phyloP scores from a whole-genome alignment of 352 stramenopile genomes.

The Phytopythium kandeliae region DNA sequence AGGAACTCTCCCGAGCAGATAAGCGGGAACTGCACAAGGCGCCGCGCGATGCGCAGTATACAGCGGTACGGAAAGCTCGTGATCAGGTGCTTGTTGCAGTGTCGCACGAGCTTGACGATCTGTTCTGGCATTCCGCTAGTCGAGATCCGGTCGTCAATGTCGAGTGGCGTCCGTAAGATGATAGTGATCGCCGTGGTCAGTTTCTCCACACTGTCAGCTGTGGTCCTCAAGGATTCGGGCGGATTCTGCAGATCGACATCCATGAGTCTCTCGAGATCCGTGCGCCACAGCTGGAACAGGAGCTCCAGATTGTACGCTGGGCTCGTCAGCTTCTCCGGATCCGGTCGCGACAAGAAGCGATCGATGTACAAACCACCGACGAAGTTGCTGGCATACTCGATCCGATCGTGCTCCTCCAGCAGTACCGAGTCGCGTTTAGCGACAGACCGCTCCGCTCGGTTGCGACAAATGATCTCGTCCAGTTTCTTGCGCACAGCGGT shows the following conservation, averaged over 20 bases:
- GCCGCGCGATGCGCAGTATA: slow-evolving; percentile 50
- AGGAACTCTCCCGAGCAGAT: slow-evolving; percentile 68
- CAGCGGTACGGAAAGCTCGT: slow-evolving; percentile 69
- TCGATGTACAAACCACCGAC: slow-evolving; percentile 71
- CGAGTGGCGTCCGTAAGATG: slow-evolving; percentile 54
- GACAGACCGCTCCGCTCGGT: slow-evolving; percentile 60
- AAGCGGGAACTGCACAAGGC: slow-evolving; percentile 56
- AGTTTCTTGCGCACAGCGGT: slow-evolving; percentile 73
- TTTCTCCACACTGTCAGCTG: slow-evolving; percentile 54
- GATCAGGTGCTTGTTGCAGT: slow-evolving; percentile 71
- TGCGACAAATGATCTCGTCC: slow-evolving; percentile 74
- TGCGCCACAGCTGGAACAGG: slow-evolving; percentile 69
- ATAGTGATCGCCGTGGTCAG: slow-evolving; percentile 66
- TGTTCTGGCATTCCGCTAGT: slow-evolving; percentile 62
- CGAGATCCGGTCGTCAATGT: slow-evolving; percentile 69
- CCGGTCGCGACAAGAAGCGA: slow-evolving; percentile 59
- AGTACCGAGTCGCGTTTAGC: slow-evolving; percentile 78
- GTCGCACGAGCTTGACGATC: slow-evolving; percentile 64
- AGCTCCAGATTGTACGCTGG: slow-evolving; percentile 74
- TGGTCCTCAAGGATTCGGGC: slow-evolving; percentile 38
- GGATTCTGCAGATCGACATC: slow-evolving; percentile 57
- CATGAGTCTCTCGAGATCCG: slow-evolving; percentile 48
- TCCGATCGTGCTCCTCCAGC: slow-evolving; percentile 58
- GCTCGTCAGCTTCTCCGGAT: slow-evolving; percentile 70
- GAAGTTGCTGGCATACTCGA: slow-evolving; percentile 59